Evolutionary conservation across 768 basidiomycete species (phyloP).

Genomic region (Psilocybe tampanensis): DNA sequence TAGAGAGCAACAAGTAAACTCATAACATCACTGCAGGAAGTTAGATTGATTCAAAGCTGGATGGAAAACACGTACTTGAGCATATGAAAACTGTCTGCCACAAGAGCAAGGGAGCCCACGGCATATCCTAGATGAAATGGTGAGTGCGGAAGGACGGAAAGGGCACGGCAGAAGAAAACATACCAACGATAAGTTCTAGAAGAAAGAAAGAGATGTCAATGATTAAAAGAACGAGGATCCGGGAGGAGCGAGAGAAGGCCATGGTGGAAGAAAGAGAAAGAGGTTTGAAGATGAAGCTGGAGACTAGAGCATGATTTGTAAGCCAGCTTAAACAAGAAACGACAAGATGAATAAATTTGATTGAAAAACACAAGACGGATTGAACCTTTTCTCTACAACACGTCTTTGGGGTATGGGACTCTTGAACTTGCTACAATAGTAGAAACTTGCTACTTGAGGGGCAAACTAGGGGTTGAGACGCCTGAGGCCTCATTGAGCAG

Average conservation of each 20-base stretch:
- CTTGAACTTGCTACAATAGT: too few relatives aligned
- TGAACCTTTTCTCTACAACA: too few relatives aligned
- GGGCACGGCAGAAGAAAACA: conserved; percentile 18
- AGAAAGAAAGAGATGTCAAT: conserved; percentile 90
- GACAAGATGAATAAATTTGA: neutral
- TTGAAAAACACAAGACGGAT: too few relatives aligned
- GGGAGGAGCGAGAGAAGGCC: conserved; percentile 65
- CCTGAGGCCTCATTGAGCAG: neutral
- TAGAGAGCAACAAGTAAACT: conserved; percentile 94
- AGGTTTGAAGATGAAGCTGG: neutral
- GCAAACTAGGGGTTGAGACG: too few relatives aligned
- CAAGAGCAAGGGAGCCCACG: conserved; percentile 93
- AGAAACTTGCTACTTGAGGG: too few relatives aligned
- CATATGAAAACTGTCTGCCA: conserved; percentile 99
- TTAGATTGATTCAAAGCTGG: neutral
- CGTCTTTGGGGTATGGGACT: too few relatives aligned
- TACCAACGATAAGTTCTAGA: conserved; percentile 81
- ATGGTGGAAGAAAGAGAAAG: conserved; percentile 25
- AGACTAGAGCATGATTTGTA: conserved; percentile 5
- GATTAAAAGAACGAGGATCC: conserved; percentile 74
- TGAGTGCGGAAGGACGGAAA: conserved; percentile 1
- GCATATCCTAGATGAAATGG: conserved; percentile 68
- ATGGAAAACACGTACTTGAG: conserved; percentile 70
- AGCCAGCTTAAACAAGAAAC: neutral
- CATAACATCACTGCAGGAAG: conserved; percentile 82